A percentile compares a stretch with the other conserved stretches of the same genome.
These are phyloP conservation scores for Candida mattraensis DNA, from an alignment of 805 yeast species.

Conservation along the genomic window DNA sequence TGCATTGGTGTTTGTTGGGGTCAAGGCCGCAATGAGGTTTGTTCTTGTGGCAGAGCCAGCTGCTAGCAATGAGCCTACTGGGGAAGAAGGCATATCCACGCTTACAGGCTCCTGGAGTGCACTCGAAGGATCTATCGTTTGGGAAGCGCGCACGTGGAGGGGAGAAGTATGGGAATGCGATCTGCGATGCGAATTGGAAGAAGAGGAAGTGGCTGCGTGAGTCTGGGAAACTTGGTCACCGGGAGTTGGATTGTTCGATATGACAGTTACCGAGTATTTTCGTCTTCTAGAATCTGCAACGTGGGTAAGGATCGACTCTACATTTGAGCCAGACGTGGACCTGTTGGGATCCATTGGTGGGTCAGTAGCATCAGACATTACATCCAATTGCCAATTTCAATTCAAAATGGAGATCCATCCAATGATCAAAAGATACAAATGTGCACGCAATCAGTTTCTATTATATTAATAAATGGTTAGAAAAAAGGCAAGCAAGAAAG, in stretches of 20 bases:
- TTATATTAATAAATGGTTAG: too few species aligned
- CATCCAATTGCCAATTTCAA: too few species aligned
- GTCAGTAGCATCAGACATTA: too few species aligned
- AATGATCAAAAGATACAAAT: too few species aligned
- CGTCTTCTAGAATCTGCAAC: constrained; percentile 5
- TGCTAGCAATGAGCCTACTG: too few species aligned
- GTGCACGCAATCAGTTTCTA: too few species aligned
- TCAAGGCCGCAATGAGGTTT: constrained; percentile 1
- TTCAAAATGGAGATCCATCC: too few species aligned
- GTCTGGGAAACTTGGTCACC: too few species aligned
- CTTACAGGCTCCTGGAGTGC: not conserved
- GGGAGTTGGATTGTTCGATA: too few species aligned
- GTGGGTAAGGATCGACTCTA: not conserved
- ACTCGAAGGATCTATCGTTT: not conserved
- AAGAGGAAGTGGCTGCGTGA: constrained; percentile 5
- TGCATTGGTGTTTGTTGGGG: not conserved
- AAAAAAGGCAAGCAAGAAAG: too few species aligned
- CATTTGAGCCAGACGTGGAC: not conserved
- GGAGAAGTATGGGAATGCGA: constrained; percentile 18
- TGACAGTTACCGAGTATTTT: constrained; percentile 8
- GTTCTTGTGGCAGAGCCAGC: not conserved
- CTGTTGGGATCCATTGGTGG: not conserved
- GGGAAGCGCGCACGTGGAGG: constrained; percentile 2
- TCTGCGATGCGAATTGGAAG: too few species aligned
- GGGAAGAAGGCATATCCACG: constrained; percentile 1